A percentile compares a stretch with the other conserved stretches of the same genome.
These are phyloP conservation scores for Emmonsia crescens DNA, from an alignment of 2,329 filamentous ascomycete genomes.

Conservation along the genomic window DNA sequence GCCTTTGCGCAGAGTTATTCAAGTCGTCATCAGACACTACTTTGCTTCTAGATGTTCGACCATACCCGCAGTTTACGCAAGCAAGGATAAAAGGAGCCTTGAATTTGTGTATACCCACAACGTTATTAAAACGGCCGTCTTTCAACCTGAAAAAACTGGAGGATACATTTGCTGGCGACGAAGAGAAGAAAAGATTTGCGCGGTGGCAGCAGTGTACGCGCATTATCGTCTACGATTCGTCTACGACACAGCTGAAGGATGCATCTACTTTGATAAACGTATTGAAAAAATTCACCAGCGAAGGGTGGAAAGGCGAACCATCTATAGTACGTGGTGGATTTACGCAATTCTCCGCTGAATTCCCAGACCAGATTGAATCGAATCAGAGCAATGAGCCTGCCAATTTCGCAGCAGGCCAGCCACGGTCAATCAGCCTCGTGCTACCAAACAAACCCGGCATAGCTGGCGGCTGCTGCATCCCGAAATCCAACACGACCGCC, in stretches of 20 bases:
- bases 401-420: constrained; percentile 18
- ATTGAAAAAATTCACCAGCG: constrained; percentile 80
- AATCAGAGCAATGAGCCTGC: constrained; percentile 22
- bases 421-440: constrained; percentile 40
- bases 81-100: constrained; percentile 70
- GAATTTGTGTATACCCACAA: constrained; percentile 91
- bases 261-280: constrained; percentile 72
- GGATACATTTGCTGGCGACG: constrained; percentile 67
- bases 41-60: constrained; percentile 74
- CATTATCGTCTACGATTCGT: constrained; percentile 79
- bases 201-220: constrained; percentile 62
- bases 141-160: constrained; percentile 82
- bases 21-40: constrained; percentile 42
- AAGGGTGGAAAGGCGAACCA: constrained; percentile 65
- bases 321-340: constrained; percentile 78
- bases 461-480: constrained; percentile 75
- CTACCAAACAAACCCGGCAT: constrained; percentile 40
- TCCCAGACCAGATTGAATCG: constrained; percentile 53
- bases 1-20: constrained; percentile 48
- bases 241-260: constrained; percentile 68
- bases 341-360: constrained; percentile 56
- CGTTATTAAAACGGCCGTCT: constrained; percentile 76
- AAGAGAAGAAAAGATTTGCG: constrained; percentile 61
- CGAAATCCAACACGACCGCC: constrained; percentile 52
- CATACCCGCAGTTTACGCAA: constrained; percentile 68